These are phyloP conservation scores for Trichoderma orchidacearum DNA, from an alignment of 495 filamentous ascomycete species.

Conservation along the genomic window DNA sequence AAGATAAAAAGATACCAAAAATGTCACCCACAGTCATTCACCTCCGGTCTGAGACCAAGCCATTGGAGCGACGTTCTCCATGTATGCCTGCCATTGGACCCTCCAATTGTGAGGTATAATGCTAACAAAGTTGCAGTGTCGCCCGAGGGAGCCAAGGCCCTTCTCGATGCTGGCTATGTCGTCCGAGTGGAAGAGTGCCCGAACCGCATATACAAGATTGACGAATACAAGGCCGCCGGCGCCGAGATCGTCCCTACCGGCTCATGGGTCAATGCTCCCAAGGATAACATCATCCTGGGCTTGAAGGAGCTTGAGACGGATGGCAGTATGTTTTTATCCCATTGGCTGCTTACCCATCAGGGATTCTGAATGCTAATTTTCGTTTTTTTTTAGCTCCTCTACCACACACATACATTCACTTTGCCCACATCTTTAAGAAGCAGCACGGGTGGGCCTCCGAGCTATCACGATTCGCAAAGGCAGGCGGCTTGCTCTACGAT, in stretches of 20 bases:
- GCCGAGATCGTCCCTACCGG: conserved; percentile 68
- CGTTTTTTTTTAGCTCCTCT: neutral
- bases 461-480: conserved; percentile 67
- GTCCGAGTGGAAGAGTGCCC: conserved; percentile 67
- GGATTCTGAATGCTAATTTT: conserved; percentile 49
- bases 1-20: neutral
- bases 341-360: conserved; percentile 55
- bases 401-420: conserved; percentile 42
- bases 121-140: neutral
- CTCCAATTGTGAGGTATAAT: too few relatives aligned
- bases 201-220: conserved; percentile 74
- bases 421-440: conserved; percentile 76
- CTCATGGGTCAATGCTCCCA: conserved; percentile 64
- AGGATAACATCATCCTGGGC: conserved; percentile 73
- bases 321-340: conserved; percentile 42
- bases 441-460: conserved; percentile 78
- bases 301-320: conserved; percentile 92
- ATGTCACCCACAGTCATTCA: conserved; percentile 27
- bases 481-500: conserved; percentile 74
- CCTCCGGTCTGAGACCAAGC: conserved; percentile 36
- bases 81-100: conserved; percentile 46
- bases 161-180: conserved; percentile 72
- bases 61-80: conserved; percentile 43
- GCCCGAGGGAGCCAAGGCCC: conserved; percentile 38
- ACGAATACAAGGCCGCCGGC: conserved; percentile 47